A percentile compares a stretch with the other conserved stretches of the same genome.
Evolutionary conservation across 345 rosid species (phyloP).

Genomic region (Barbarea vulgaris): DNA sequence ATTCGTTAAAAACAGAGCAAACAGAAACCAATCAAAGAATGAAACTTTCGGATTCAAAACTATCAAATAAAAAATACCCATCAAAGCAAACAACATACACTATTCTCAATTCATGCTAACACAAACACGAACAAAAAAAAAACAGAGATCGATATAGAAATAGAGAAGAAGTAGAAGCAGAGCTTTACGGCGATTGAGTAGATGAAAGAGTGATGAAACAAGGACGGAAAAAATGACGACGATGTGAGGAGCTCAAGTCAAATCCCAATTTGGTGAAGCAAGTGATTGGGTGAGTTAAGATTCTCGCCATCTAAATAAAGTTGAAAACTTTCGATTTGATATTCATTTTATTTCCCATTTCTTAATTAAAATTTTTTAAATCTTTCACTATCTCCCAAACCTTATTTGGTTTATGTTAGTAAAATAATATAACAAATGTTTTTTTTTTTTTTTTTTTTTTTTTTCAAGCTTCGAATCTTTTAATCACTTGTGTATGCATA

Average conservation of each 20-base stretch:
- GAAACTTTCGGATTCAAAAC: constrained; percentile 15
- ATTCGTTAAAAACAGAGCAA: constrained; percentile 3
- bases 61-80: constrained; percentile 6
- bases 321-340: constrained; percentile 3
- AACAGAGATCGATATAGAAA: not conserved
- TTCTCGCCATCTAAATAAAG: constrained; percentile 35
- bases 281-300: constrained; percentile 32
- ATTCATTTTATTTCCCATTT: not conserved
- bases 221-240: not conserved
- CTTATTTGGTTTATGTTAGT: not conserved
- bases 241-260: constrained; percentile 26
- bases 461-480: no score
- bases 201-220: constrained; percentile 19
- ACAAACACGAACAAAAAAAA: constrained; percentile 13
- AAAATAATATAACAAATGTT: not conserved
- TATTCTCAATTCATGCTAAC: constrained; percentile 8
- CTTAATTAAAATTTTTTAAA: not conserved
- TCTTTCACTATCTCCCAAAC: not conserved
- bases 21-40: constrained; percentile 17
- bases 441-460: no score
- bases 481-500: not conserved
- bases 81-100: not conserved
- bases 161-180: constrained; percentile 6
- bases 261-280: constrained; percentile 29
- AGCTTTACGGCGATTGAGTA: constrained; percentile 41